A percentile compares a stretch with the other conserved stretches of the same genome.
Evolutionary conservation across 495 filamentous ascomycete genomes (phyloP).

Genomic region (Penicillium odoratum): DNA sequence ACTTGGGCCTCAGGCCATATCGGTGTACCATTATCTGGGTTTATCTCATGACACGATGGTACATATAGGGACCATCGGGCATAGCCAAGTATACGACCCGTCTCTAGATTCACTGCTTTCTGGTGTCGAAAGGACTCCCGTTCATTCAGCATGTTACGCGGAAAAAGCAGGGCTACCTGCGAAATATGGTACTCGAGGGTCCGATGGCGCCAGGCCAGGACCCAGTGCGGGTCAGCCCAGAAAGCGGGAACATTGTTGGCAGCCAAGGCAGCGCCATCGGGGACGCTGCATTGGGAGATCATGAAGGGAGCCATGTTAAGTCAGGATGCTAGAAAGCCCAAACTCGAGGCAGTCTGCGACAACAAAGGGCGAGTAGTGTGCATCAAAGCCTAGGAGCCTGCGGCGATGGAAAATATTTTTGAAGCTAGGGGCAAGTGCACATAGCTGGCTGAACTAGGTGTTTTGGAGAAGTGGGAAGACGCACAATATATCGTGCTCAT

Average conservation of each 20-base stretch:
- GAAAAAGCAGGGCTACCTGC: background rate
- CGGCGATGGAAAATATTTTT: no score
- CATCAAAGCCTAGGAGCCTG: no score
- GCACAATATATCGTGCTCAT: no score
- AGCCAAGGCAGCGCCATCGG: background rate
- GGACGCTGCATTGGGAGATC: background rate
- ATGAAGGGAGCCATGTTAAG: background rate
- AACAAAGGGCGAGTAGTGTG: no score
- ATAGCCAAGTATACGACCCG: background rate
- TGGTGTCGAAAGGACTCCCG: background rate
- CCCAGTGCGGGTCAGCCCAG: background rate
- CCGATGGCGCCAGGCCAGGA: background rate
- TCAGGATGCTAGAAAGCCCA: no score
- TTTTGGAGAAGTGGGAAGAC: no score
- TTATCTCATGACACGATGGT: background rate
- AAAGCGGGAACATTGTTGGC: constrained; percentile 1
- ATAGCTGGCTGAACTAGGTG: no score
- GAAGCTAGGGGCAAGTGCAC: no score
- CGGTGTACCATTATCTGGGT: background rate
- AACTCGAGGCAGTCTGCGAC: no score
- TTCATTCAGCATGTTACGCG: background rate
- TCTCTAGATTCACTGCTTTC: background rate
- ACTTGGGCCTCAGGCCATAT: constrained; percentile 1
- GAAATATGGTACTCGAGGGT: background rate
- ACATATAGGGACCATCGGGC: constrained; percentile 3